phyloP scores from a whole-genome alignment of 179 eudicot genomes.

The Corrigiola litoralis region DNA sequence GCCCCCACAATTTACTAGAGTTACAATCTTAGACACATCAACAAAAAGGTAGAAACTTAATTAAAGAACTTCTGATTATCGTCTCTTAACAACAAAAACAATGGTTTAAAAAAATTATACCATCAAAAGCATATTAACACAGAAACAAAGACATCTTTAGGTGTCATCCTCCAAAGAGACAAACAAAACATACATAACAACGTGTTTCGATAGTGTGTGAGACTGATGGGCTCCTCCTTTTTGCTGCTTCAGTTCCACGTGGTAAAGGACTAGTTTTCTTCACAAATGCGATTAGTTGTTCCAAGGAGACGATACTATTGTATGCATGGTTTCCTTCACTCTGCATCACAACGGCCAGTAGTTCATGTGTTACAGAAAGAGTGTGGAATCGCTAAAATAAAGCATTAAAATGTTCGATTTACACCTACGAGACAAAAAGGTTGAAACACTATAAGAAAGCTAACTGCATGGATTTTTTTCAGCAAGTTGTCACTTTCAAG shows the following conservation, averaged over 20 bases:
- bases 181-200: conserved; percentile 53
- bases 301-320: conserved; percentile 36
- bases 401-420: neutral
- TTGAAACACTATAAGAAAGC: too few relatives aligned
- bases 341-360: conserved; percentile 40
- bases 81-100: neutral
- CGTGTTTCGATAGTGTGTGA: conserved; percentile 33
- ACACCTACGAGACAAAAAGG: neutral
- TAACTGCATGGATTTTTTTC: too few relatives aligned
- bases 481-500: too few relatives aligned
- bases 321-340: conserved; percentile 19
- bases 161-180: neutral
- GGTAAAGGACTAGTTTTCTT: conserved; percentile 30
- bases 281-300: conserved; percentile 39
- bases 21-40: neutral
- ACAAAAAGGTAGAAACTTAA: neutral
- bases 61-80: neutral
- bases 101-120: neutral
- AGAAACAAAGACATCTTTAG: neutral
- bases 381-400: neutral
- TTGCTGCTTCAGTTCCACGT: conserved; percentile 30
- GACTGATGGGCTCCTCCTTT: conserved; percentile 26
- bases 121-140: neutral
- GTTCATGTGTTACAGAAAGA: neutral
- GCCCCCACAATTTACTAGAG: neutral